Evolutionary conservation across 495 filamentous ascomycete genomes (phyloP).

Genomic region (Lophiostoma macrostomum): DNA sequence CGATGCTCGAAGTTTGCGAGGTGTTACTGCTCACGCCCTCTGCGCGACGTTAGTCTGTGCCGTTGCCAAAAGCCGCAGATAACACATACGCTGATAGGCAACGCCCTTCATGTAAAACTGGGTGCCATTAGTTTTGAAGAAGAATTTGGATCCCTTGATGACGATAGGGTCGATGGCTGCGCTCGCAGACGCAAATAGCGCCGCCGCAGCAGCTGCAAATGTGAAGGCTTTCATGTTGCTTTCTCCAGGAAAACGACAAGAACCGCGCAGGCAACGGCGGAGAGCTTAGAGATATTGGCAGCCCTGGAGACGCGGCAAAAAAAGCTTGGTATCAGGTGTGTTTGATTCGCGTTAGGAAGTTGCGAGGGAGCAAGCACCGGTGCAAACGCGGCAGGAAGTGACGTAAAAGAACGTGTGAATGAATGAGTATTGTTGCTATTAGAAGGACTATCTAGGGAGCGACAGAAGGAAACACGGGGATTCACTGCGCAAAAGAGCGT

Average conservation of each 20-base stretch:
- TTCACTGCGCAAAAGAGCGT: too few species aligned
- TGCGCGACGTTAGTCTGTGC: slow-evolving; percentile 32
- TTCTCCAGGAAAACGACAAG: slow-evolving; percentile 27
- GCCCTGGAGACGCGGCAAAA: not conserved
- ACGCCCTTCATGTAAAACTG: slow-evolving; percentile 91
- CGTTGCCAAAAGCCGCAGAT: not conserved
- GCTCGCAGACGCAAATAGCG: slow-evolving; percentile 34
- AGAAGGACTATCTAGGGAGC: too few species aligned
- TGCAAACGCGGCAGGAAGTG: too few species aligned
- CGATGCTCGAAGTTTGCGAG: slow-evolving; percentile 36
- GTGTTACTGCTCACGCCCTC: slow-evolving; percentile 53
- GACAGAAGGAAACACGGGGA: too few species aligned
- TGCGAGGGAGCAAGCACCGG: too few species aligned
- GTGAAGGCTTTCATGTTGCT: slow-evolving; percentile 33
- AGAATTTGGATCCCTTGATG: slow-evolving; percentile 68
- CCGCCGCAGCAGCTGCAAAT: slow-evolving; percentile 32
- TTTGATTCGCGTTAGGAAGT: too few species aligned
- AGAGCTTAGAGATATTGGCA: slow-evolving; percentile 1
- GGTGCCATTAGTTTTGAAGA: slow-evolving; percentile 67
- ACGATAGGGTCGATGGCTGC: slow-evolving; percentile 42
- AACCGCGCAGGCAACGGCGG: slow-evolving; percentile 4
- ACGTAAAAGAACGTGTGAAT: too few species aligned
- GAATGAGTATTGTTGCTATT: too few species aligned
- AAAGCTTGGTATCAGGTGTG: not conserved
- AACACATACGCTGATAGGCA: slow-evolving; percentile 70